Base-by-base conservation (phyloP, 2,329 filamentous ascomycete species). In the Aspergillus phoenicis region DNA sequence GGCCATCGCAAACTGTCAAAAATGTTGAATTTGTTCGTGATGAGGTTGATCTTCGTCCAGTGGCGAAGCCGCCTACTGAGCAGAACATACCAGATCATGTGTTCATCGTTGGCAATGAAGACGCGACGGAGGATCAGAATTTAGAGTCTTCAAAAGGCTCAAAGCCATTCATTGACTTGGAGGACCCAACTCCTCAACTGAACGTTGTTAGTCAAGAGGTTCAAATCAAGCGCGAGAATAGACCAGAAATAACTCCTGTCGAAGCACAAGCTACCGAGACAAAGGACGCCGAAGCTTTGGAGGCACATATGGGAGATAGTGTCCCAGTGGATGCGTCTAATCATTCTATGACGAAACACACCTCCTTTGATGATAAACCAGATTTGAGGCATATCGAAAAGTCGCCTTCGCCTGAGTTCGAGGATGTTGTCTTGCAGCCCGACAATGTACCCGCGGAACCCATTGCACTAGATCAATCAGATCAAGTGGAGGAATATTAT, bases 101-200 rank as follows among this genome's bases (percentile, higher is more conserved):
- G 22, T 70, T 75, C 20, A 57, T 76, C 20, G 71, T 67, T 36
- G 33, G 33, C 38, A 68, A 71, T 15, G 69, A 74, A 48, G 68
- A 70, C 56, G 73, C 72, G 4, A 72, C 71, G 2, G 74, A 76
- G 30, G 67, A 80, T 4, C 78, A 81, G 51, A 72, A 80, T 63
- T 68, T 78, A 24, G 78, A 81, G 57, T 69, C 71, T 28, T 58
- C 71, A 5, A 53, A 71, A 6, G 66, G 70, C 5, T 53, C 64
- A n/a, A 70, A 71, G 7, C 66, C 70, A 36, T 68, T 75, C 4
- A 70, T 78, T 51, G 66, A 73, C 52, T 52, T 76, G 10, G 74
- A 77, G 8, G 20, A 20, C 20, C 60, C 64, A 10, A 70, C 71
- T 10, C 30, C 52, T 1, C 55, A 66, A 13, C 63, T 61, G 24